Percentiles rank a stretch among this genome's conserved stretches.
Conservation (phyloP, 2,329 filamentous ascomycete species). For the Magnaporthiopsis incrustans region DNA sequence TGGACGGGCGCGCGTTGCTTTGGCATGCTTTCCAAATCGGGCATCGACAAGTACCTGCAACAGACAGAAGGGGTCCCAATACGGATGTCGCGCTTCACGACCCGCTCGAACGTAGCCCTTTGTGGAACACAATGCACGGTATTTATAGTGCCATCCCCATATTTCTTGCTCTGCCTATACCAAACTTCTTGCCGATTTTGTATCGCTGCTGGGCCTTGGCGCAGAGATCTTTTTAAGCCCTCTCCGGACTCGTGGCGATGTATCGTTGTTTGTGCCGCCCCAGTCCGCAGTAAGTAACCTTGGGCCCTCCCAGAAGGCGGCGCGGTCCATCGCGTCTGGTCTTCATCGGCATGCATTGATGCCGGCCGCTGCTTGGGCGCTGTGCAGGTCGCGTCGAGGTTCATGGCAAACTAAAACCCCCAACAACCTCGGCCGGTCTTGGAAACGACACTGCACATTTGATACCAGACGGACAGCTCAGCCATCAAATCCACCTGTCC, state of each 20-base stretch:
- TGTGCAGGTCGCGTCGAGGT: neutral
- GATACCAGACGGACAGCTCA: too few species aligned
- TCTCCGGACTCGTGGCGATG: neutral
- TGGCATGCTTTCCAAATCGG: too few species aligned
- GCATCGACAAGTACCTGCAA: too few species aligned
- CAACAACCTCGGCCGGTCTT: too few species aligned
- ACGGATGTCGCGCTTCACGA: too few species aligned
- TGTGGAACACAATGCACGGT: neutral
- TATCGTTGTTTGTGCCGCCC: neutral
- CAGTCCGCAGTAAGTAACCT: neutral
- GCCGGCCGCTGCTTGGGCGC: neutral
- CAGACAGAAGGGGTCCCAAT: too few species aligned
- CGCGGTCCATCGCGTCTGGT: too few species aligned
- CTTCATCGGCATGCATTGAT: too few species aligned
- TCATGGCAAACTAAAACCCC: neutral
- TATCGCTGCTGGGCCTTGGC: neutral
- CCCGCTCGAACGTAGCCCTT: neutral
- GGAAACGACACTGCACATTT: too few species aligned
- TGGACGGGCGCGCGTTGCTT: too few species aligned
- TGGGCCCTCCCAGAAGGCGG: too few species aligned
- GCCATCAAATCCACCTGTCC: neutral
- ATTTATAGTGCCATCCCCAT: neutral
- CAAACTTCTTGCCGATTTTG: neutral
- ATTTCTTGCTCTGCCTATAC: neutral
- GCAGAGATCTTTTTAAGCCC: neutral